Conservation (phyloP, 2,329 filamentous ascomycete species). For the Dothistroma septosporum region DNA sequence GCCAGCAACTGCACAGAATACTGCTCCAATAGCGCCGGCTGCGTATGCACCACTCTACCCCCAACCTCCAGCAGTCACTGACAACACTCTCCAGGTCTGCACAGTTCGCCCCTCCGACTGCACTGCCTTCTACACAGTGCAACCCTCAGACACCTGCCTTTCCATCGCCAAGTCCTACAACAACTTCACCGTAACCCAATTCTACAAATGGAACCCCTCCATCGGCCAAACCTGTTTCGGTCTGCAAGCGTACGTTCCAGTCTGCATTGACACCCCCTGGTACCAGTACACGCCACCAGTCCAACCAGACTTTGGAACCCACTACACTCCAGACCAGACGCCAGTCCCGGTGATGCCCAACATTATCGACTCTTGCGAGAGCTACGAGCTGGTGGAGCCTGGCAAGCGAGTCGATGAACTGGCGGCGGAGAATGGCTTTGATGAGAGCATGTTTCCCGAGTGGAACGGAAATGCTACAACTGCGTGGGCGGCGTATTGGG, state of each 20-base stretch:
- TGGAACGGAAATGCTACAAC: slow-evolving; percentile 23
- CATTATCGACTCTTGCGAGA: slow-evolving; percentile 30
- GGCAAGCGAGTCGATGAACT: slow-evolving; percentile 18
- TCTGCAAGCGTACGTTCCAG: slow-evolving; percentile 33
- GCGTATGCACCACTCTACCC: slow-evolving; percentile 6
- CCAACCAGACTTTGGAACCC: slow-evolving; percentile 20
- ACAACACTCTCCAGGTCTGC: slow-evolving; percentile 14
- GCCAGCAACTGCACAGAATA: slow-evolving; percentile 22
- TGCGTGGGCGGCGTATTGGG: slow-evolving; percentile 24
- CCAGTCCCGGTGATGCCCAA: slow-evolving; percentile 34
- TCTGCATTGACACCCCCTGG: slow-evolving; percentile 30
- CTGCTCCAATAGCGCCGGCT: slow-evolving; percentile 21
- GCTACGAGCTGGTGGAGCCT: slow-evolving; percentile 27
- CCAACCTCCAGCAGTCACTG: background rate
- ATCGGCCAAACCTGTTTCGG: slow-evolving; percentile 30
- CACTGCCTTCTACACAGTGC: slow-evolving; percentile 28
- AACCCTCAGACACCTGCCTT: slow-evolving; percentile 32
- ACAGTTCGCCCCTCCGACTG: slow-evolving; percentile 24
- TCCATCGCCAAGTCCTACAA: slow-evolving; percentile 31
- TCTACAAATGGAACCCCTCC: slow-evolving; percentile 36
- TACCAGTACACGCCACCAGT: slow-evolving; percentile 20
- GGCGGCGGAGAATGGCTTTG: slow-evolving; percentile 22
- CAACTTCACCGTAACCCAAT: slow-evolving; percentile 36
- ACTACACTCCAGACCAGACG: slow-evolving; percentile 23
- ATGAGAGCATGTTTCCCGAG: slow-evolving; percentile 16